Conservation (phyloP, 2,329 filamentous ascomycete genomes). For the Calonectria ilicicola region DNA sequence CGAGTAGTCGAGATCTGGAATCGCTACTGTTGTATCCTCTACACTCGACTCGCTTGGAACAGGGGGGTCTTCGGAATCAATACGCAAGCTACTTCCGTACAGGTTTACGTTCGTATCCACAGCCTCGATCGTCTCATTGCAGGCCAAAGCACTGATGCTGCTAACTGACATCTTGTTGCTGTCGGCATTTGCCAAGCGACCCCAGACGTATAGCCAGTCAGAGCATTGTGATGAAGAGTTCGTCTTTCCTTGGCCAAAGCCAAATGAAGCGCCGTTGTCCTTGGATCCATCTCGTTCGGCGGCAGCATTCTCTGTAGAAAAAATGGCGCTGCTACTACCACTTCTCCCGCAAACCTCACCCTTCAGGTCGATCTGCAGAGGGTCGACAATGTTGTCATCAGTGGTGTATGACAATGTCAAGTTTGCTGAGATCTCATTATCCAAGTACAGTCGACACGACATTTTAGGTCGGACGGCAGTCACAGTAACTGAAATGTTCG, state of each 20-base stretch:
- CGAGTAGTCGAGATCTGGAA: constrained; percentile 45
- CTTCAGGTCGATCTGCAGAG: constrained; percentile 36
- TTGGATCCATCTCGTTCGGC: not conserved
- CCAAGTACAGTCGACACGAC: constrained; percentile 35
- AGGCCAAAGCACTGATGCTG: constrained; percentile 49
- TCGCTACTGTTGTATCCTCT: constrained; percentile 33
- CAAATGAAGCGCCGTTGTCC: constrained; percentile 28
- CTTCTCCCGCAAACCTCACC: constrained; percentile 36
- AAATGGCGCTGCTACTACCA: constrained; percentile 26
- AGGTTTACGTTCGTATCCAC: constrained; percentile 40
- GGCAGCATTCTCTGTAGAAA: constrained; percentile 26
- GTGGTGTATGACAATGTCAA: constrained; percentile 35
- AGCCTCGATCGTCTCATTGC: constrained; percentile 52
- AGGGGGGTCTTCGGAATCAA: constrained; percentile 46
- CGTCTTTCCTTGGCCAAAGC: constrained; percentile 34
- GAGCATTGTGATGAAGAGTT: constrained; percentile 41
- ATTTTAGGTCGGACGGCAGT: constrained; percentile 49
- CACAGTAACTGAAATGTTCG: constrained; percentile 40
- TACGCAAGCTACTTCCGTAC: constrained; percentile 36
- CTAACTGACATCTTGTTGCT: constrained; percentile 42
- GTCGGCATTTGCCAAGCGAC: constrained; percentile 40
- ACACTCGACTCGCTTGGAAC: constrained; percentile 38
- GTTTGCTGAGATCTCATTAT: constrained; percentile 39
- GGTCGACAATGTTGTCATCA: constrained; percentile 31
- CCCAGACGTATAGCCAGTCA: constrained; percentile 52